These are phyloP conservation scores for Monosporascus sp. DNA, from an alignment of 2,329 filamentous ascomycete genomes.

Conservation along the genomic window DNA sequence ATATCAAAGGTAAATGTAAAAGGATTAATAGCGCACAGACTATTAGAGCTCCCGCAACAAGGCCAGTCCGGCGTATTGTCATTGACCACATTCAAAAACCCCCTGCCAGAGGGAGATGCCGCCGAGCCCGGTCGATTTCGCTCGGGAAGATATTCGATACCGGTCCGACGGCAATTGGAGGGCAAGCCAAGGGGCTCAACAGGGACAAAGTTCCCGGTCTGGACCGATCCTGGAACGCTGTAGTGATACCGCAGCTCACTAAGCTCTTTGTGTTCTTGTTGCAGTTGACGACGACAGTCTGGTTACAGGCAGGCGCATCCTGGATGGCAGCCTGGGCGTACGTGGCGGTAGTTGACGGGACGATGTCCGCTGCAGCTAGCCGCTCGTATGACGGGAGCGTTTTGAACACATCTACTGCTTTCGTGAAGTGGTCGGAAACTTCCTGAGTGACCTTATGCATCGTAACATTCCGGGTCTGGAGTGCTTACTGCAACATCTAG, in stretches of 20 bases:
- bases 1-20: too few relatives aligned
- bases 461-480: slow-evolving; percentile 62
- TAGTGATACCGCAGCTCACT: slow-evolving; percentile 60
- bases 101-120: too few relatives aligned
- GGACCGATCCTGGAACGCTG: slow-evolving; percentile 53
- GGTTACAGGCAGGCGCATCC: slow-evolving; percentile 48
- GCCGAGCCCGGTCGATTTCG: too few relatives aligned
- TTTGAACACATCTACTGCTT: slow-evolving; percentile 61
- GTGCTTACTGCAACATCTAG: slow-evolving; percentile 44
- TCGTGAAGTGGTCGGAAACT: slow-evolving; percentile 64
- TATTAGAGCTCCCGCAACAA: too few relatives aligned
- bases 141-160: slow-evolving; percentile 64
- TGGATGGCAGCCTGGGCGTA: slow-evolving; percentile 58
- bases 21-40: too few relatives aligned
- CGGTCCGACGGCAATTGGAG: slow-evolving; percentile 56
- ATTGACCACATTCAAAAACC: too few relatives aligned
- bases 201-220: slow-evolving; percentile 56
- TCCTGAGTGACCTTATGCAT: slow-evolving; percentile 54
- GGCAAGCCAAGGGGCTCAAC: slow-evolving; percentile 46
- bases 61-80: too few relatives aligned
- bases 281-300: slow-evolving; percentile 55
- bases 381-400: slow-evolving; percentile 57
- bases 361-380: slow-evolving; percentile 57
- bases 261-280: slow-evolving; percentile 32
- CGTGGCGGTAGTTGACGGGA: slow-evolving; percentile 47